Evolutionary conservation across 257 asterid species (phyloP), one percentile per base, ranked within the genome.

Genomic region (Schizonepeta tenuifolia): DNA sequence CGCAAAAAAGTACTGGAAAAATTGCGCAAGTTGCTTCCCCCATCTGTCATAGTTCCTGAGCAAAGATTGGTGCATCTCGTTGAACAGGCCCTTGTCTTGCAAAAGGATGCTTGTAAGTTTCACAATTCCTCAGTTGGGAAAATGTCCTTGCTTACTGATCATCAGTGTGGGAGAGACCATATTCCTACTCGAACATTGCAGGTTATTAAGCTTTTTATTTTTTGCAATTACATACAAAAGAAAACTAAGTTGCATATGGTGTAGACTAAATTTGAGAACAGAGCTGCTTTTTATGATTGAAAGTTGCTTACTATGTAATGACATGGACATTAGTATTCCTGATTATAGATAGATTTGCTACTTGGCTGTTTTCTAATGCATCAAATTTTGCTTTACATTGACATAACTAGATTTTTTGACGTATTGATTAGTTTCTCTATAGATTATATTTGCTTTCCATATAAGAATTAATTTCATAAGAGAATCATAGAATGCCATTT

Each of bases 41-140:
- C 96, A 18, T 40, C 91, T 35, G 84, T 91, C 69, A 80, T 89
- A 75, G 83, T 91, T 66, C 95, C 89, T 20, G 95, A 89, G 61
- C 82, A 82, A 38, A 89, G 95, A 79, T 81, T 91, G 86, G 75
- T 89, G 72, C 91, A 87, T 75, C 95, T 91, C 67, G 87, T 91
- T 75, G 97, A 89, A 75, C 96, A 91, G 79, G 96, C 97, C 67
- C 92, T 91, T 67, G 89, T 82, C 74, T 76, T 86, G 77, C 97
- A 91, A 76, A 82, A 79, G 75, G 88, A 82, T 70, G 79, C 87
- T 67, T 91, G 97, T 65, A 83, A 82, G 82, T 89, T 83, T 83
- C 97, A 91, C 83, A 91, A 91, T 80, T 82, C 93, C n/a, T 64
- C 69, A 15, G 75, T 73, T 17, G 83, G 76, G 74, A 82, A 86